These are phyloP conservation scores for Metarhizium brunneum DNA, from an alignment of 2,329 filamentous ascomycete species.

Conservation along the genomic window DNA sequence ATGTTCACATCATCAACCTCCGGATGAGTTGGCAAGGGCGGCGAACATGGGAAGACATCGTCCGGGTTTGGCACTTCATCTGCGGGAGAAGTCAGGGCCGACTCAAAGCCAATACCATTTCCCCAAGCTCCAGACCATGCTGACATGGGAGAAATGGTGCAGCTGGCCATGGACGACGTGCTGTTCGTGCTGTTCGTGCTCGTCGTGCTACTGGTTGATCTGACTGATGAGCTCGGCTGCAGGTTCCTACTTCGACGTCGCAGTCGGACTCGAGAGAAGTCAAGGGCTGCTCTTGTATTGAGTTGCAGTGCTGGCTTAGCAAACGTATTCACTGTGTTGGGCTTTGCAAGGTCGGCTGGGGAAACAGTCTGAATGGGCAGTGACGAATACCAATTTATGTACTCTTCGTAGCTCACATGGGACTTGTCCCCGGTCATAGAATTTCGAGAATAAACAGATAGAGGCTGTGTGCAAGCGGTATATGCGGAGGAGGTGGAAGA, in stretches of 20 bases:
- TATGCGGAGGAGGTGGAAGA: background rate
- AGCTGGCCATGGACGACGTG: slow-evolving; percentile 29
- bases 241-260: slow-evolving; percentile 31
- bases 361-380: slow-evolving; percentile 15
- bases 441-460: background rate
- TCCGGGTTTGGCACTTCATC: slow-evolving; percentile 28
- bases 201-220: slow-evolving; percentile 32
- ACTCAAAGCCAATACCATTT: slow-evolving; percentile 29
- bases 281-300: slow-evolving; percentile 24
- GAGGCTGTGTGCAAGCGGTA: slow-evolving; percentile 1
- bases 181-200: slow-evolving; percentile 10
- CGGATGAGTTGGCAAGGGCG: slow-evolving; percentile 9
- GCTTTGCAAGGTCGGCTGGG: slow-evolving; percentile 15
- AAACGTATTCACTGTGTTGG: slow-evolving; percentile 8
- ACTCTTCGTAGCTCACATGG: slow-evolving; percentile 9
- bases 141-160: slow-evolving; percentile 38
- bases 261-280: slow-evolving; percentile 19
- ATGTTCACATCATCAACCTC: slow-evolving; percentile 11
- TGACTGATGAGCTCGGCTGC: slow-evolving; percentile 38
- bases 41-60: slow-evolving; percentile 16
- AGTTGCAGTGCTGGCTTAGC: slow-evolving; percentile 29
- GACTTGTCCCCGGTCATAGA: background rate
- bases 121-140: slow-evolving; percentile 31
- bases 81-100: slow-evolving; percentile 35
- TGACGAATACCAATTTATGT: slow-evolving; percentile 18